Percentiles rank a stretch among this genome's conserved stretches.
phyloP scores from a whole-genome alignment of 179 eudicot species.

The Actinidia polygama region DNA sequence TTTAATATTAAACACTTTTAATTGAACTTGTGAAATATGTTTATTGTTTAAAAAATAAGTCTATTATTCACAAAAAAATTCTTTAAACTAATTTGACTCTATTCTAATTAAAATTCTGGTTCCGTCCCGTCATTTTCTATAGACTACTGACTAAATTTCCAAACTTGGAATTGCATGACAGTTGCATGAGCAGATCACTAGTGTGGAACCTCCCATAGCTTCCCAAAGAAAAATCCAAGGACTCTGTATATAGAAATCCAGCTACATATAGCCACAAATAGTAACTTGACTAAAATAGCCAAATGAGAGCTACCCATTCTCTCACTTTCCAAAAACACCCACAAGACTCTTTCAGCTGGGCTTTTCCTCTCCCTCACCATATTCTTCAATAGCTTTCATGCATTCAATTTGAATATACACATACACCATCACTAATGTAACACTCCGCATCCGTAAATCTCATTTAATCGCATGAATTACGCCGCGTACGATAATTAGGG shows the following conservation, averaged over 20 bases:
- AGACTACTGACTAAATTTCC: too few species aligned
- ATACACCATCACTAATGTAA: neutral
- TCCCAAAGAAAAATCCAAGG: neutral
- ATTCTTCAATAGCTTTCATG: slow-evolving; percentile 24
- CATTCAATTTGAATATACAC: neutral
- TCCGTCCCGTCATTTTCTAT: too few species aligned
- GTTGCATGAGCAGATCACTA: slow-evolving; percentile 5
- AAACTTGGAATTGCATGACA: slow-evolving; percentile 16
- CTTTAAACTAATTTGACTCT: too few species aligned
- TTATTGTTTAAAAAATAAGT: too few species aligned
- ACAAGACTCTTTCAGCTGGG: neutral
- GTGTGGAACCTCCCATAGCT: neutral
- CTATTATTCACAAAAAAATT: too few species aligned
- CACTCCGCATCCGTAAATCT: too few species aligned
- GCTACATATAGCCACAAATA: neutral
- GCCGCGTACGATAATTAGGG: too few species aligned
- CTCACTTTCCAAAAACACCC: slow-evolving; percentile 2
- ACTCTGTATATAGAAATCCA: neutral
- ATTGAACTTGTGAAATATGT: too few species aligned
- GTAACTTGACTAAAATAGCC: neutral
- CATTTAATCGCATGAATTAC: too few species aligned
- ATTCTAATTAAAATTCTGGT: too few species aligned
- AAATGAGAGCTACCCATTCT: slow-evolving; percentile 13
- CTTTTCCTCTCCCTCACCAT: slow-evolving; percentile 13
- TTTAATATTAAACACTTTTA: too few species aligned